These are phyloP conservation scores for Bremia lactucae DNA, from an alignment of 352 stramenopile genomes.

Conservation along the genomic window DNA sequence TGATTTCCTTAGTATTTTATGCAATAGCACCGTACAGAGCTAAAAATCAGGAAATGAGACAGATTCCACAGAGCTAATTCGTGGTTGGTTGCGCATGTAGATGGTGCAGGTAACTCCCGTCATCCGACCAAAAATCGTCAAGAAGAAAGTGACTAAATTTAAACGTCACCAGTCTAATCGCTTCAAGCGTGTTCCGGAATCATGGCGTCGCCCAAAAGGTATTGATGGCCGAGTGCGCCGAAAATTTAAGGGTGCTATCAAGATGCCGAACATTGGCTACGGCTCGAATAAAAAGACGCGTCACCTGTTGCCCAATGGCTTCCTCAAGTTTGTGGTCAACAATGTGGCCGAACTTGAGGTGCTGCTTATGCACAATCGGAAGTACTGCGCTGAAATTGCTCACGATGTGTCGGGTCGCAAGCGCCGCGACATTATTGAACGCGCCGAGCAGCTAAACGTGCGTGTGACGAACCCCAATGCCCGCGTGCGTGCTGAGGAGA, in stretches of 20 bases:
- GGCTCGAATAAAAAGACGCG: constrained; percentile 98
- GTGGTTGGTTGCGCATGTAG: constrained; percentile 24
- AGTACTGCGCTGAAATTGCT: constrained; percentile 98
- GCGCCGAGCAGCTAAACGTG: constrained; percentile 97
- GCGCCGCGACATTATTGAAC: constrained; percentile 95
- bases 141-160: constrained; percentile 99
- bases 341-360: constrained; percentile 98
- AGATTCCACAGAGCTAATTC: constrained; percentile 3
- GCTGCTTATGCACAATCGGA: constrained; percentile 90
- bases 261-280: constrained; percentile 98
- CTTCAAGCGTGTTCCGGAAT: constrained; percentile 95
- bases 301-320: constrained; percentile 97
- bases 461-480: constrained; percentile 97
- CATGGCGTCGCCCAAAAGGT: constrained; percentile 98
- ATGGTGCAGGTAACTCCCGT: constrained; percentile 88
- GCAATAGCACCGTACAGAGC: neutral
- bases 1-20: neutral
- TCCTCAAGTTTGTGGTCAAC: constrained; percentile 98
- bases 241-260: constrained; percentile 98
- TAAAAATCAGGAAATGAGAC: constrained; percentile 5
- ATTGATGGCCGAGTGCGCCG: constrained; percentile 98
- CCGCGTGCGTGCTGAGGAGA: constrained; percentile 95
- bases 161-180: constrained; percentile 97
- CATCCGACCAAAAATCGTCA: constrained; percentile 91
- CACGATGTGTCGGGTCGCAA: constrained; percentile 96